These are phyloP conservation scores for Fraxinus dipetala DNA, from an alignment of 305 asterid genomes.

Conservation along the genomic window DNA sequence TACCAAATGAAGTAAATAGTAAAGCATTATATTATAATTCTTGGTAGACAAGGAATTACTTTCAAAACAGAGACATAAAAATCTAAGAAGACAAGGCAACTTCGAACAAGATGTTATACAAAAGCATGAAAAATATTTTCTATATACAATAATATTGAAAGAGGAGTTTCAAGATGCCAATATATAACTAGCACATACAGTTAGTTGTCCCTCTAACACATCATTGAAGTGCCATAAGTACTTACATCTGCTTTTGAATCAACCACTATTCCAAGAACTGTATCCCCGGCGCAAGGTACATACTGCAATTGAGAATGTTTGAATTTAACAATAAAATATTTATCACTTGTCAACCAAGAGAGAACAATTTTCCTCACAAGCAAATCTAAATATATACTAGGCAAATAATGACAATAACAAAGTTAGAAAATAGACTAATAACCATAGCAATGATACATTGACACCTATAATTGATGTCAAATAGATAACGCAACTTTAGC, in stretches of 20 bases:
- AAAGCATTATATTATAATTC: background rate
- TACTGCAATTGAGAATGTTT: constrained; percentile 47
- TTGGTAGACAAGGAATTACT: background rate
- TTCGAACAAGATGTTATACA: background rate
- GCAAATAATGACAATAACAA: background rate
- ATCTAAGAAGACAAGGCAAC: background rate
- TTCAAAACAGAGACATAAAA: background rate
- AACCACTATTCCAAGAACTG: constrained; percentile 82
- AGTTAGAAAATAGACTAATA: background rate
- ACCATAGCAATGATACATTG: background rate
- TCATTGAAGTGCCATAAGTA: constrained; percentile 22
- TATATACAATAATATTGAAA: background rate
- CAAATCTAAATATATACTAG: background rate
- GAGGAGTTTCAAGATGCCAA: constrained; percentile 4
- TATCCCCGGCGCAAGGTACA: constrained; percentile 75
- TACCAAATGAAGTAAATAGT: constrained; percentile 9
- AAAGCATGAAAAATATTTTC: background rate
- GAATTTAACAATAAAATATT: constrained; percentile 14
- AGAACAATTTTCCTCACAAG: background rate
- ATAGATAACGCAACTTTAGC: background rate
- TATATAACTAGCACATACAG: background rate
- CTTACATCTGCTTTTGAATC: constrained; percentile 89
- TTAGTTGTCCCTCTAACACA: background rate
- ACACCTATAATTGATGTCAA: background rate
- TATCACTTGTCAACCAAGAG: constrained; percentile 12